Evolutionary conservation across 257 asterid genomes (phyloP), one percentile per base, ranked within the genome.

Genomic region (Cinchona pubescens): DNA sequence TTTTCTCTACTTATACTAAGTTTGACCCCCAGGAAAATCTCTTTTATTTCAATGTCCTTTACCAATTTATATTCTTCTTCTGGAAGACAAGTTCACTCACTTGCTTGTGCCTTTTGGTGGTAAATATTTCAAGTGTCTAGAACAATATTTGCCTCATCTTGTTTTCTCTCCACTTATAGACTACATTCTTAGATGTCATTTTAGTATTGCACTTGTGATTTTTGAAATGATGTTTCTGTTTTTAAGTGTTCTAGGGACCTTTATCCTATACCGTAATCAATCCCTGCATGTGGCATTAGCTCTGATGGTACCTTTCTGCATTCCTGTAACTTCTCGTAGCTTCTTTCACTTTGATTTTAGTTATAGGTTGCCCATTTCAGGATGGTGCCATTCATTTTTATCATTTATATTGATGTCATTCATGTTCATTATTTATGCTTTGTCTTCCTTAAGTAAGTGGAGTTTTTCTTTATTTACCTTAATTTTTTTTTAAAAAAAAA

Each of bases 261-360:
- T 40, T 74, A 51, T 48, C 35, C 6, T 62, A 14, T 19, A 45
- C 18, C 11, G 30, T 51, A 45, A 61, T 30, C 58, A 10, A 72
- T 59, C 23, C 16, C 27, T 42, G 29, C 16, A 15, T 40, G 56
- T 18, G 25, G 21, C 67, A 45, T 62, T 16, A 30, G 16, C 19
- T 38, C 38, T 48, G 51, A 30, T 72, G n/a, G 27, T 46, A 14
- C 14, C 43, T 18, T 45, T 48, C 25, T 8, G 65, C 49, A 27
- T 65, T 51, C n/a, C 63, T 43, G 18, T 32, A 34, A 34, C 66
- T 75, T 75, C 67, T 75, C 43, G 46, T 51, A 21, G 58, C 38
- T 58, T 65, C 67, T 37, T 42, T 19, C 58, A 53, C 43, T 48
- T 35, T 46, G 5, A 35, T 76, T 51, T 67, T 42, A 67, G 60